phyloP scores from a whole-genome alignment of 2,329 filamentous ascomycete species.

The Cyclaneusma minus region DNA sequence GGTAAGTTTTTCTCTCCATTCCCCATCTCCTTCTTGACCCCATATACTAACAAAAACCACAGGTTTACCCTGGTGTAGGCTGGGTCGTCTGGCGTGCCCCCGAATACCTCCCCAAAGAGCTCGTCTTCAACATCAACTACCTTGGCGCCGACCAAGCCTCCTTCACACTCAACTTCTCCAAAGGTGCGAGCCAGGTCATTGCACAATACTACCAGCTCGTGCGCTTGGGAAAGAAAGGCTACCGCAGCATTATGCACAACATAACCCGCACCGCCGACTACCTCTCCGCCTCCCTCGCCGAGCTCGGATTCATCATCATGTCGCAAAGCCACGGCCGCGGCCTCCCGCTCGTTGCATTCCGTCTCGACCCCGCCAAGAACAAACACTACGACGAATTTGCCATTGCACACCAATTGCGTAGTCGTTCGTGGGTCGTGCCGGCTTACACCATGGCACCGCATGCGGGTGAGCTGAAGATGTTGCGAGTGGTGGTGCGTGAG shows the following conservation, averaged over 20 bases:
- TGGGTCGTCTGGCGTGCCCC: conserved; percentile 84
- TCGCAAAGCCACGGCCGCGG: conserved; percentile 63
- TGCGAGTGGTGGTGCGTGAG: conserved; percentile 83
- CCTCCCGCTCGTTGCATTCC: conserved; percentile 81
- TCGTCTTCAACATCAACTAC: conserved; percentile 99
- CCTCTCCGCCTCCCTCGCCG: conserved; percentile 55
- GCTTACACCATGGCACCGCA: conserved; percentile 96
- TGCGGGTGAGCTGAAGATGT: conserved; percentile 71
- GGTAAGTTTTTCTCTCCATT: too few species aligned
- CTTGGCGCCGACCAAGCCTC: conserved; percentile 88
- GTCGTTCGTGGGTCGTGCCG: conserved; percentile 83
- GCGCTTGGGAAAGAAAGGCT: conserved; percentile 82
- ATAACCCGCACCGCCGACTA: conserved; percentile 83
- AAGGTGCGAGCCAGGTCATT: conserved; percentile 86
- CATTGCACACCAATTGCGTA: conserved; percentile 70
- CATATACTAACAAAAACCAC: conserved; percentile 18
- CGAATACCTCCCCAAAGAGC: conserved; percentile 71
- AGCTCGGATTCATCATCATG: conserved; percentile 77
- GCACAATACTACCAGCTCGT: conserved; percentile 97
- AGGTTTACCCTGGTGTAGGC: conserved; percentile 78
- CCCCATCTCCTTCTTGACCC: conserved; percentile 1
- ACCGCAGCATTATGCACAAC: conserved; percentile 87
- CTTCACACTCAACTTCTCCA: conserved; percentile 95
- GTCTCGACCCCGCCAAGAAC: conserved; percentile 44
- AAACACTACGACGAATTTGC: conserved; percentile 59